Evolutionary conservation across 352 stramenopile species (phyloP).

Genomic region (Plasmopara muralis): DNA sequence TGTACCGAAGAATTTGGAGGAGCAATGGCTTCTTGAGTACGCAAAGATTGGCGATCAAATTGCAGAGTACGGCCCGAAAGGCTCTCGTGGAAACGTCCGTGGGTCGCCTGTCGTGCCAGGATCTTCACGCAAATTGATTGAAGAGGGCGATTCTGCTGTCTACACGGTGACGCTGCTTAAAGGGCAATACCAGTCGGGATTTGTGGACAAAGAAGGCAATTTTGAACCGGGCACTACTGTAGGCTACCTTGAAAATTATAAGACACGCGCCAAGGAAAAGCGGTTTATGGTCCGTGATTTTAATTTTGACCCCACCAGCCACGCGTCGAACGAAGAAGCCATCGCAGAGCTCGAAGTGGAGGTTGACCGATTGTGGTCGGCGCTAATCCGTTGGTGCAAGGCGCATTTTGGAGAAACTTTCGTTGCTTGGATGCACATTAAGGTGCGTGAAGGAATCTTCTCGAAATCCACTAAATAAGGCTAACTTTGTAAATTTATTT

Average conservation of each 20-base stretch:
- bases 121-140: slow-evolving; percentile 84
- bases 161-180: slow-evolving; percentile 96
- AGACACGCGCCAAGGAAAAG: slow-evolving; percentile 91
- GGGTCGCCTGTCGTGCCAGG: slow-evolving; percentile 94
- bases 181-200: slow-evolving; percentile 86
- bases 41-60: slow-evolving; percentile 84
- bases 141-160: slow-evolving; percentile 89
- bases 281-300: slow-evolving; percentile 91
- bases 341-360: slow-evolving; percentile 83
- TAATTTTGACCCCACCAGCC: slow-evolving; percentile 85
- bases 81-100: slow-evolving; percentile 86
- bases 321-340: slow-evolving; percentile 84
- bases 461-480: too few species aligned
- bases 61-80: slow-evolving; percentile 86
- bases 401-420: slow-evolving; percentile 97
- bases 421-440: slow-evolving; percentile 98
- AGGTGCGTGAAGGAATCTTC: slow-evolving; percentile 64
- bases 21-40: slow-evolving; percentile 86
- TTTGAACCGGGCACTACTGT: slow-evolving; percentile 90
- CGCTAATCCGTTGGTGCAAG: slow-evolving; percentile 96
- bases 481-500: slow-evolving; percentile 7
- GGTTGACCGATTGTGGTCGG: slow-evolving; percentile 91
- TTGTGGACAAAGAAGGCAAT: slow-evolving; percentile 82
- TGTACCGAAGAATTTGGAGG: slow-evolving; percentile 89
- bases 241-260: slow-evolving; percentile 94